Evolutionary conservation across 2,329 filamentous ascomycete genomes (phyloP).

Genomic region (Phoma sp.): DNA sequence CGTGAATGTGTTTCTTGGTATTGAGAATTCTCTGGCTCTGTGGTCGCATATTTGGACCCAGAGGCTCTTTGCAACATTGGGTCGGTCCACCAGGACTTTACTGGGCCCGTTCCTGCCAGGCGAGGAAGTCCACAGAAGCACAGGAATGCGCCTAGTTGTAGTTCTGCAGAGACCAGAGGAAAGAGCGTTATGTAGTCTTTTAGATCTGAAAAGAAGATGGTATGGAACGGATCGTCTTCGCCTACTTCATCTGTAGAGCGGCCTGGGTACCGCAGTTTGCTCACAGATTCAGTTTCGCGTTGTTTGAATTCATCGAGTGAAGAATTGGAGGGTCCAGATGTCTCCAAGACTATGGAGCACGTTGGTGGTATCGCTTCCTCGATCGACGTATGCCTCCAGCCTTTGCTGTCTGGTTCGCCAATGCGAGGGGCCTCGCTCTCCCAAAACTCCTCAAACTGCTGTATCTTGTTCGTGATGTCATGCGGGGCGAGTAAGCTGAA

Average conservation of each 20-base stretch:
- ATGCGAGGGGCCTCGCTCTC: constrained; percentile 81
- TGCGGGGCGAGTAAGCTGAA: constrained; percentile 70
- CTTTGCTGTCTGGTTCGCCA: constrained; percentile 74
- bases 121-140: constrained; percentile 57
- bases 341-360: constrained; percentile 7
- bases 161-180: constrained; percentile 48
- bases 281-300: constrained; percentile 62
- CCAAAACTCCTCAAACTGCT: constrained; percentile 77
- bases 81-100: constrained; percentile 54
- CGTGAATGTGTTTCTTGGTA: not conserved
- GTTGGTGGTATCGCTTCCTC: constrained; percentile 21
- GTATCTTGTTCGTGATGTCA: constrained; percentile 44
- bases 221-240: constrained; percentile 82
- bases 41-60: no score
- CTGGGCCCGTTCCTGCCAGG: not conserved
- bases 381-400: constrained; percentile 68
- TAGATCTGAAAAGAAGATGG: constrained; percentile 82
- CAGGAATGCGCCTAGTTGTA: constrained; percentile 72
- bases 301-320: constrained; percentile 37
- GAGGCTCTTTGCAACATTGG: constrained; percentile 26
- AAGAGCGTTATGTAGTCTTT: constrained; percentile 64
- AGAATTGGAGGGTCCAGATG: constrained; percentile 16
- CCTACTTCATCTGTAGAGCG: constrained; percentile 76
- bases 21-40: not conserved
- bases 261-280: constrained; percentile 67